Evolutionary conservation across 2,329 filamentous ascomycete genomes (phyloP), one percentile per base, ranked within the genome.

Genomic region (Diaporthe helianthi): DNA sequence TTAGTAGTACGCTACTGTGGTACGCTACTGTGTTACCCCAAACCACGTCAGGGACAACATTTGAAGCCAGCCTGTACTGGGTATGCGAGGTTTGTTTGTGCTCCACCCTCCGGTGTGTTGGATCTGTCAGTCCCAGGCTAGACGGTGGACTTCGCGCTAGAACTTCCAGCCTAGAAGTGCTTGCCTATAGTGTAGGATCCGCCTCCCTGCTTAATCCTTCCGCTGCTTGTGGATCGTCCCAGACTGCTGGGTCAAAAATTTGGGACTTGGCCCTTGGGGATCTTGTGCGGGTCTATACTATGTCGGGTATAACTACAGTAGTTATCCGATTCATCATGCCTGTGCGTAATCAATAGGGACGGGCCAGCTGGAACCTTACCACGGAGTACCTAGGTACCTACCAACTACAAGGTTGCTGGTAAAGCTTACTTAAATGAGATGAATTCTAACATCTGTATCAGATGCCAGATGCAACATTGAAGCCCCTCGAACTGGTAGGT

Each of bases 151-250:
- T n/a, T n/a, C n/a, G n/a, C n/a, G n/a, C n/a, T n/a, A n/a, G n/a
- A n/a, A n/a, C n/a, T n/a, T n/a, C n/a, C n/a, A n/a, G n/a, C n/a
- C n/a, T n/a, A n/a, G n/a, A n/a, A n/a, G n/a, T n/a, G n/a, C n/a
- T n/a, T n/a, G n/a, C n/a, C n/a, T 38, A 15, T 33, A 4, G 33
- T 17, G 58, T 36, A 24, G 58, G 41, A 47, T 47, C 26, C 41
- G 41, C 19, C 41, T 29, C 29, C 44, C 29, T 63, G 41, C 29
- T 63, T 49, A 19, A 49, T 12, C 15, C 26, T 17, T 49, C 44
- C 8, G n/a, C 29, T 44, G 44, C 9, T 41, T 46, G 58, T 63
- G 58, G 58, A 63, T 63, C 41, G 58, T 63, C 44, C 58, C 58
- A 63, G 58, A 49, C 29, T 49, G 58, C 15, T 63, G 58, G 58